Evolutionary conservation across 306 rosid species (phyloP), one percentile per base, ranked within the genome.

Genomic region (Glycyrrhiza uralensis): DNA sequence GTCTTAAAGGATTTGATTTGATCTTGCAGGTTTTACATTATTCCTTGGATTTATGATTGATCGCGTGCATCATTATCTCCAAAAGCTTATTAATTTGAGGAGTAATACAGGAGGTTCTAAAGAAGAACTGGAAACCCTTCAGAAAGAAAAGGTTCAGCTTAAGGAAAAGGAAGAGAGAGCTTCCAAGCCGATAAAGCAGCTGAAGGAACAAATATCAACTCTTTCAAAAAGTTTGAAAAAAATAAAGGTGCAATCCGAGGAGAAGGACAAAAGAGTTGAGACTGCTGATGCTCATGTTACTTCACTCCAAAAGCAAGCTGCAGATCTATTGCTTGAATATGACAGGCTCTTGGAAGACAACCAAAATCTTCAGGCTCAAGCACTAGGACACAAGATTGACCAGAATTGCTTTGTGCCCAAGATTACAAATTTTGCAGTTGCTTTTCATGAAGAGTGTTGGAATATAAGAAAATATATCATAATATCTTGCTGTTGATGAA

Each of bases 261-360:
- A 87, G 71, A 87, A 87, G 49, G 89, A 84, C 71, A 82, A 76
- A 74, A 75, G 67, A 62, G 70, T 90, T 32, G 96, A 84, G 75
- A 84, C 87, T 4, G 87, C 93, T 0, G 93, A 87, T 74, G 75
- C 79, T 55, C 96, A 90, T 61, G 91, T 87, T 51, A 20, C 79
- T 74, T 79, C 93, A 46, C 93, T 86, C 64, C 91, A 86, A 67
- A 87, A 87, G 61, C 93, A 90, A 67, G 91, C 89, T 2, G 91
- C 93, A 1, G 91, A 90, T 82, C 75, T 90, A 44, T 85, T 90
- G 61, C 92, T 90, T 7, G 96, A 90, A 59, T 90, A 87, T 6
- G 96, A 87, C 66, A 79, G 89, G 13, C 85, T 90, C 36, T 83
- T 90, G 32, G 91, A 87, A 87, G 93, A 87, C 64, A 90, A 87